Evolutionary conservation across 2,329 filamentous ascomycete species (phyloP).

Genomic region (Pseudogymnoascus sp.): DNA sequence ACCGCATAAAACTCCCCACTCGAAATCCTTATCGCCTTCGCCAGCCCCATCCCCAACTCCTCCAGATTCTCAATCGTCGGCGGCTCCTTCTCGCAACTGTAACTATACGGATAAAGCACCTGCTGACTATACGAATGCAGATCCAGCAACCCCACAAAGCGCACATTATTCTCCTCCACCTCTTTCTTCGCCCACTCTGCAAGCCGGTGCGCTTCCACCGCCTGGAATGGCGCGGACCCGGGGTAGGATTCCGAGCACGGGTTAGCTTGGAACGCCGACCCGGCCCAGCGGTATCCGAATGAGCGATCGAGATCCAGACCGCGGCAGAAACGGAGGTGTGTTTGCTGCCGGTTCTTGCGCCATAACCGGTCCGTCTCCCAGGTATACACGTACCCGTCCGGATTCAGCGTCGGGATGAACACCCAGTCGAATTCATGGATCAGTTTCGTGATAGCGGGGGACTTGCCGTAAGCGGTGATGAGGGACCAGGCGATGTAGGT

Average conservation of each 20-base stretch:
- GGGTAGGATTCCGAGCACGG: conserved; percentile 89
- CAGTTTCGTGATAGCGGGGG: conserved; percentile 63
- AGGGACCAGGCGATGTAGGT: conserved; percentile 86
- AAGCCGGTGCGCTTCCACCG: conserved; percentile 66
- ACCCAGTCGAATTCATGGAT: conserved; percentile 81
- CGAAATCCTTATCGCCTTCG: conserved; percentile 79
- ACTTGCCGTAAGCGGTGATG: conserved; percentile 73
- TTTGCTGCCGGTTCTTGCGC: conserved; percentile 88
- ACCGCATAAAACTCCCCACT: conserved; percentile 70
- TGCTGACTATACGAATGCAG: conserved; percentile 94
- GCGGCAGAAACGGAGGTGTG: conserved; percentile 71
- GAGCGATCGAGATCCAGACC: conserved; percentile 85
- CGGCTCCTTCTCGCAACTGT: conserved; percentile 67
- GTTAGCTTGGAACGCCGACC: conserved; percentile 56
- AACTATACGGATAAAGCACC: conserved; percentile 86
- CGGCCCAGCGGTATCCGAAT: conserved; percentile 81
- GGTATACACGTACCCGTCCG: conserved; percentile 89
- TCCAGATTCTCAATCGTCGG: conserved; percentile 87
- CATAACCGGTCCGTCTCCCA: conserved; percentile 89
- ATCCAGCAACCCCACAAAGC: conserved; percentile 81
- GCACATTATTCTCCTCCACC: conserved; percentile 59
- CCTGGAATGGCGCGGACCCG: conserved; percentile 75
- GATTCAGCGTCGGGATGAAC: conserved; percentile 82
- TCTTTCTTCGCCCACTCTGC: conserved; percentile 79
- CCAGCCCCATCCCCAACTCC: conserved; percentile 79